phyloP scores from a whole-genome alignment of 768 basidiomycete genomes.

The Rhizopogon roseolus region DNA sequence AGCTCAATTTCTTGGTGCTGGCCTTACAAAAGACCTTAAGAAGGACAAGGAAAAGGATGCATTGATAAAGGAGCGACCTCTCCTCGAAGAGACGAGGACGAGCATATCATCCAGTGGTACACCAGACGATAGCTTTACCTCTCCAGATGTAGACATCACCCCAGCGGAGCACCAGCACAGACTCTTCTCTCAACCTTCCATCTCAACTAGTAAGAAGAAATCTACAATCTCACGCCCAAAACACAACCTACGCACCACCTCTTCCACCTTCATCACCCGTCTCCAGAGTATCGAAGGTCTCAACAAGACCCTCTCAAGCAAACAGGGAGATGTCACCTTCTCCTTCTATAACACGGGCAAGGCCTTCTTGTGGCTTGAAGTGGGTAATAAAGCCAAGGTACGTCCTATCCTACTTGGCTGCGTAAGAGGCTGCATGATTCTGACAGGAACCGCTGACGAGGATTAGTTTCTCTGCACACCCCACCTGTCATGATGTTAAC shows the following conservation, averaged over 20 bases:
- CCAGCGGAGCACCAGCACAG: constrained; percentile 38
- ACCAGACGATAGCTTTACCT: constrained; percentile 49
- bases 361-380: constrained; percentile 82
- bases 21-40: constrained; percentile 51
- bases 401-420: constrained; percentile 8
- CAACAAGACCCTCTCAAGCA: constrained; percentile 62
- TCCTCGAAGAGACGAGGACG: constrained; percentile 57
- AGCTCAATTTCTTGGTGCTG: constrained; percentile 62
- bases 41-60: constrained; percentile 43
- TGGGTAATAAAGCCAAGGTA: constrained; percentile 82
- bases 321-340: constrained; percentile 82
- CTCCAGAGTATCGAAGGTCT: constrained; percentile 79
- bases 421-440: constrained; percentile 6
- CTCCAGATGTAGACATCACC: constrained; percentile 34
- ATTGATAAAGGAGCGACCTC: constrained; percentile 28
- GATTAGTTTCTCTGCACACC: constrained; percentile 80
- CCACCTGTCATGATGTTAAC: constrained; percentile 92
- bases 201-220: constrained; percentile 51
- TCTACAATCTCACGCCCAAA: constrained; percentile 68
- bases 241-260: constrained; percentile 86
- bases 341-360: constrained; percentile 86
- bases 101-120: constrained; percentile 84
- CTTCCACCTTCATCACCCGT: constrained; percentile 88
- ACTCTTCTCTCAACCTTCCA: constrained; percentile 55
- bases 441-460: constrained; percentile 79